Evolutionary conservation across 371 early-diverging fungal species (phyloP), one percentile per base, ranked within the genome.

Genomic region (Mortierella polycephala): DNA sequence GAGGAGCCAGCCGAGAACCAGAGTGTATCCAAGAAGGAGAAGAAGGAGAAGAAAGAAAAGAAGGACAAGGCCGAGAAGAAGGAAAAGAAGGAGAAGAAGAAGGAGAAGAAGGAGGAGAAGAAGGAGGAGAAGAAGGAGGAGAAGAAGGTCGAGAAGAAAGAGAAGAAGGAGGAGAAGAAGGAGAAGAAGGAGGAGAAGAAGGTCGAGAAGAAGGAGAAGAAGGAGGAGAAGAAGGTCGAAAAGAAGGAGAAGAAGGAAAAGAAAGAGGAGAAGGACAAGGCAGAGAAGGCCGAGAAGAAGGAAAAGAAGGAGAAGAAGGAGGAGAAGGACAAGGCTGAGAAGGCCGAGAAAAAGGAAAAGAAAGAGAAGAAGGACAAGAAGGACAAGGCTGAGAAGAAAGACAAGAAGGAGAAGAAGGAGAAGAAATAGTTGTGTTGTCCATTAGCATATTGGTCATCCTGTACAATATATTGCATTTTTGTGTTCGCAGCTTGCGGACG

Each of bases 1-100:
- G 80, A 84, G 57, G 71, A 79, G 42, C 67, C 75, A 0, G 76
- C 65, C 8, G 64, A 83, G 73, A 80, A 77, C 37, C 71, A 75
- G 39, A 69, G 69, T n/a, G 67, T 69, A 23, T 60, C 68, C 13
- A 67, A 66, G 57, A 81, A 81, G 69, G 75, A 79, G 37, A 67
- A 66, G 57, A 81, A 81, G 69, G 75, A 79, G 37, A 65, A 67
- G 49, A 55, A 57, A 13, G 66, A 62, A 30, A 75, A 81, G 65
- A 85, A 82, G 67, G 64, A 63, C 20, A 71, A 73, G 44, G 66
- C 69, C 70, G 62, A 67, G 9, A 67, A 71, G 71, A 50, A 60
- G 51, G 61, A 71, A 20, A 59, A 69, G 63, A 57, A 59, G 18
- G 54, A 58, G 12, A 60, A 59, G 61, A 50, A 65, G 47, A 62